phyloP scores from a whole-genome alignment of 176 grass and related monocot genomes.

The Pontederia paniculata region DNA sequence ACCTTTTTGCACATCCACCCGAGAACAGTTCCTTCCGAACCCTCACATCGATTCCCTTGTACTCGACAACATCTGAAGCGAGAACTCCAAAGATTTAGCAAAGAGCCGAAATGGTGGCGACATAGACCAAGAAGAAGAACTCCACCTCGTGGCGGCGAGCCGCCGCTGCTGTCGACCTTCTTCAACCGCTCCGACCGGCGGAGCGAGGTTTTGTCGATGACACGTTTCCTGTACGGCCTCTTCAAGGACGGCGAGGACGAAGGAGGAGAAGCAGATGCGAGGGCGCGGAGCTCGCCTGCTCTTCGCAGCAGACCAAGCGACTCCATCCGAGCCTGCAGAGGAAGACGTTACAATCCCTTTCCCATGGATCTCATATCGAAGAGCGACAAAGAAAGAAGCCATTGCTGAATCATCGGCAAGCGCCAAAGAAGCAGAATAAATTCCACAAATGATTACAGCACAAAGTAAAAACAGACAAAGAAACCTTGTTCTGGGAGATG shows the following conservation, averaged over 20 bases:
- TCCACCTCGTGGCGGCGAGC: neutral
- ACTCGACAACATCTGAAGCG: slow-evolving; percentile 1
- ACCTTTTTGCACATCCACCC: slow-evolving; percentile 48
- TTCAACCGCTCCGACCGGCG: slow-evolving; percentile 25
- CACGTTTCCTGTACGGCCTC: slow-evolving; percentile 21
- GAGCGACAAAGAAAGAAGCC: neutral
- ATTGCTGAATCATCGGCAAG: neutral
- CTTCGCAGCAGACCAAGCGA: slow-evolving; percentile 46
- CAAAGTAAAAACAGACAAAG: neutral
- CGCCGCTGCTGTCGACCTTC: neutral
- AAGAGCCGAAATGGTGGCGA: neutral
- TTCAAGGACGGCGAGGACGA: slow-evolving; percentile 13
- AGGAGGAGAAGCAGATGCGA: slow-evolving; percentile 29
- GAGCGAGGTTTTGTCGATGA: slow-evolving; percentile 34
- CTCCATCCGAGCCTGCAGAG: slow-evolving; percentile 56
- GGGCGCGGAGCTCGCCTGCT: slow-evolving; percentile 37
- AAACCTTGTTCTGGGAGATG: slow-evolving; percentile 64
- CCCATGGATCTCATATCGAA: no score
- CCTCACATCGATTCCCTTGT: slow-evolving; percentile 5
- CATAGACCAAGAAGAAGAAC: neutral
- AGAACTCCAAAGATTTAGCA: slow-evolving; percentile 12
- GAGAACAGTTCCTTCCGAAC: slow-evolving; percentile 37
- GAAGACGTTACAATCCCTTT: neutral
- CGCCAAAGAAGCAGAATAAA: slow-evolving; percentile 1
- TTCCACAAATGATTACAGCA: neutral